phyloP scores from a whole-genome alignment of 2,329 filamentous ascomycete species.

The Aspergillus uvarum region DNA sequence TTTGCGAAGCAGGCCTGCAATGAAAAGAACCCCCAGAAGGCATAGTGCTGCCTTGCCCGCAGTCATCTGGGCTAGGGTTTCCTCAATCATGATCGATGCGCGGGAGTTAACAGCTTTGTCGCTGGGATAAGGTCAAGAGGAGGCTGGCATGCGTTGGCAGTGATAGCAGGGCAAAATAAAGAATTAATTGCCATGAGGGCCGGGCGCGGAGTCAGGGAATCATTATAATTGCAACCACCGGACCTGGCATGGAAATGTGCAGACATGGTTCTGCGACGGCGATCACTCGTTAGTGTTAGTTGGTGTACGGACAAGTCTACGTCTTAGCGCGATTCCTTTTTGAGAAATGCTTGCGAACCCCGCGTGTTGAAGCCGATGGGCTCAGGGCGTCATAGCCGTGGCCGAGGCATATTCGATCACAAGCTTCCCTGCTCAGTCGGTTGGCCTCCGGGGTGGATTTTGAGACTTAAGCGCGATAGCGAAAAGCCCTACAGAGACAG shows the following conservation, averaged over 20 bases:
- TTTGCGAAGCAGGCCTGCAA: conserved; percentile 38
- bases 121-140: not conserved
- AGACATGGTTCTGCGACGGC: conserved; percentile 2
- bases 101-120: not conserved
- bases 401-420: not conserved
- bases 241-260: not conserved
- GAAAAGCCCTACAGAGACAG: not conserved
- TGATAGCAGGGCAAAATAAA: not conserved
- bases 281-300: not conserved
- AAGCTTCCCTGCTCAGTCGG: not conserved
- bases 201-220: not conserved
- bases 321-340: conserved; percentile 8
- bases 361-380: conserved; percentile 11
- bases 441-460: not conserved
- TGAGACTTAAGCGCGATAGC: not conserved
- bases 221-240: not conserved
- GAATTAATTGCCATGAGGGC: not conserved
- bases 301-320: not conserved
- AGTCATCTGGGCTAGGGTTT: conserved; percentile 48
- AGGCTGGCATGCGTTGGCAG: not conserved
- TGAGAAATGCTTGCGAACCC: conserved; percentile 21
- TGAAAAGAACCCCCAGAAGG: conserved; percentile 38
- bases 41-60: conserved; percentile 41
- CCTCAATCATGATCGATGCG: conserved; percentile 52
- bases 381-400: not conserved